Conservation (phyloP, 345 rosid species). For the Eucalyptus cladocalyx region DNA sequence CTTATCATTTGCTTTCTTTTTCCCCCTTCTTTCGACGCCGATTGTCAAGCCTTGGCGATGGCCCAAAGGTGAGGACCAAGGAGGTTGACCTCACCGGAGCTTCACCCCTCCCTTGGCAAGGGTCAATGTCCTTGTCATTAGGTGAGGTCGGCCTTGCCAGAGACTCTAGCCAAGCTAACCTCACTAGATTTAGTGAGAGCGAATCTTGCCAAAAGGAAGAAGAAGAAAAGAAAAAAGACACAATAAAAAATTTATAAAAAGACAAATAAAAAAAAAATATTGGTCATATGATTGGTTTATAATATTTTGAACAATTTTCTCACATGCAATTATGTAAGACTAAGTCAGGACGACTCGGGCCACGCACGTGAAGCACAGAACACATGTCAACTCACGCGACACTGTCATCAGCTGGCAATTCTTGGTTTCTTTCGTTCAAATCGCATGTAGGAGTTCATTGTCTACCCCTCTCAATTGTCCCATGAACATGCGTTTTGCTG, state of each 20-base stretch:
- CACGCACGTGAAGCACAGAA: not conserved
- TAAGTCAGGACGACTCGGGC: not conserved
- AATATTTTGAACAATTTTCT: not conserved
- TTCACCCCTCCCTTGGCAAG: not conserved
- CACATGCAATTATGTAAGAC: not conserved
- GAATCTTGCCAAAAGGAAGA: fast-evolving
- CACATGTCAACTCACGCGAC: not conserved
- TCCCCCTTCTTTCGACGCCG: fast-evolving
- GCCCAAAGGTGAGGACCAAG: too few species aligned
- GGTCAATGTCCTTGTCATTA: fast-evolving
- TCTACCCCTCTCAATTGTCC: not conserved
- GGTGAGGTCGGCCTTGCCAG: fast-evolving
- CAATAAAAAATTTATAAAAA: not conserved
- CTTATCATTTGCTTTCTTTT: not conserved
- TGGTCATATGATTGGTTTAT: not conserved
- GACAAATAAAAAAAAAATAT: not conserved
- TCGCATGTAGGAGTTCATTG: not conserved
- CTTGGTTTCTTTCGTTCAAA: not conserved
- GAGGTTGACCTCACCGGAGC: not conserved
- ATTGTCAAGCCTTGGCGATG: fast-evolving
- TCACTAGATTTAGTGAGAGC: fast-evolving
- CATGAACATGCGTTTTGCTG: not conserved
- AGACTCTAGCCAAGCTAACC: not conserved
- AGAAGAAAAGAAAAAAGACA: not conserved
- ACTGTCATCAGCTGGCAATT: not conserved